phyloP scores from a whole-genome alignment of 176 grass and related monocot genomes.

The Rhynchospora pubera region DNA sequence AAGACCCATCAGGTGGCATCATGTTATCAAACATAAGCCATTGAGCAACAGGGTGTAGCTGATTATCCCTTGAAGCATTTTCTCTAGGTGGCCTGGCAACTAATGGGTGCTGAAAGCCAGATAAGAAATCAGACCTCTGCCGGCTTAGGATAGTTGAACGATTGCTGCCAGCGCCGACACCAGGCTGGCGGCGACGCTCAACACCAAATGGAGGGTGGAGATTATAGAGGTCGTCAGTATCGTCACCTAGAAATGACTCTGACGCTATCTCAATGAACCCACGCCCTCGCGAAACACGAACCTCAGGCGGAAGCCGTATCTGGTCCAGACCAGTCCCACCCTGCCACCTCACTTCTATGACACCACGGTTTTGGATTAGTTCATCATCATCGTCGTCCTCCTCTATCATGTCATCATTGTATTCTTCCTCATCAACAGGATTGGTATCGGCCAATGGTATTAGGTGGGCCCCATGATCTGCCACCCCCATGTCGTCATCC shows the following conservation, averaged over 20 bases:
- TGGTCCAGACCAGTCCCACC: constrained; percentile 50
- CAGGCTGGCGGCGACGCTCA: constrained; percentile 49
- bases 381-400: constrained; percentile 52
- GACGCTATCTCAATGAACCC: constrained; percentile 65
- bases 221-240: constrained; percentile 39
- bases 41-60: constrained; percentile 33
- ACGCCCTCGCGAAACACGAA: constrained; percentile 49
- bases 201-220: constrained; percentile 44
- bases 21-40: constrained; percentile 58
- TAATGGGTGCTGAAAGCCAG: constrained; percentile 62
- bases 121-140: constrained; percentile 38
- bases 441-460: constrained; percentile 74
- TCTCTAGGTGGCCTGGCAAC: constrained; percentile 53
- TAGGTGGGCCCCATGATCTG: constrained; percentile 52
- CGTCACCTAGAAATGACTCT: constrained; percentile 47
- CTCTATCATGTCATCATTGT: constrained; percentile 67
- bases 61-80: constrained; percentile 39
- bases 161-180: constrained; percentile 3
- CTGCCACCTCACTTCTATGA: constrained; percentile 83
- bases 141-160: constrained; percentile 42
- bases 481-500: constrained; percentile 56
- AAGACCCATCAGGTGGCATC: constrained; percentile 37
- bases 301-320: constrained; percentile 44
- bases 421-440: constrained; percentile 43
- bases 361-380: constrained; percentile 46